These are phyloP conservation scores for Phytopythium oedochilum DNA, from an alignment of 352 stramenopile genomes.

Conservation along the genomic window DNA sequence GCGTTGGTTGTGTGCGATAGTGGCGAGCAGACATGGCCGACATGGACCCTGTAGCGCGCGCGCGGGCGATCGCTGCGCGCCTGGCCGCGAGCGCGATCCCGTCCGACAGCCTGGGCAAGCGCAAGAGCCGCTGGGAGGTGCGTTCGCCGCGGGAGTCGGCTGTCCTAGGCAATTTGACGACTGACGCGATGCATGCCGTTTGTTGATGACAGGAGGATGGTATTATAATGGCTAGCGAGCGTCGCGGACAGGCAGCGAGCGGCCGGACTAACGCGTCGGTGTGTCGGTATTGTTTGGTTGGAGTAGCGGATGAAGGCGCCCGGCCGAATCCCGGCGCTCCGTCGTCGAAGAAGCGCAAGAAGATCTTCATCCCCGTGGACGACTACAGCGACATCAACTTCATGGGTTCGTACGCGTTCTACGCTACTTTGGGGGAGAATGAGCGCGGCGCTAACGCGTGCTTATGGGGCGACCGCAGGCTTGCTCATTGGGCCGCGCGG, in stretches of 20 bases:
- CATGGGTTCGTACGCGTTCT: constrained; percentile 77
- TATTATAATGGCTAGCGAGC: too few species aligned
- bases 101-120: constrained; percentile 64
- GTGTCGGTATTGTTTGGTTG: not conserved
- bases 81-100: constrained; percentile 69
- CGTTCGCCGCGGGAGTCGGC: constrained; percentile 13
- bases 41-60: constrained; percentile 72
- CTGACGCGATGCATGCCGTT: not conserved
- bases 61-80: constrained; percentile 78
- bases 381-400: constrained; percentile 94
- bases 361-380: constrained; percentile 90
- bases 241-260: too few species aligned
- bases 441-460: not conserved
- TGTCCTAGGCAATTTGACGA: too few species aligned
- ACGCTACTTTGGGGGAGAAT: too few species aligned
- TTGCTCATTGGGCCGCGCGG: constrained; percentile 88
- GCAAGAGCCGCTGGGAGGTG: constrained; percentile 84
- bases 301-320: constrained; percentile 27
- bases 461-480: too few species aligned
- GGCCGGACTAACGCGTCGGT: not conserved
- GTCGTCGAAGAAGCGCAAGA: constrained; percentile 81
- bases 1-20: too few species aligned
- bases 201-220: not conserved
- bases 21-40: constrained; percentile 33
- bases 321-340: constrained; percentile 27